Evolutionary conservation across 1,284 basidiomycete species (phyloP), one percentile per base, ranked within the genome.

Genomic region (Vanrija sp.): DNA sequence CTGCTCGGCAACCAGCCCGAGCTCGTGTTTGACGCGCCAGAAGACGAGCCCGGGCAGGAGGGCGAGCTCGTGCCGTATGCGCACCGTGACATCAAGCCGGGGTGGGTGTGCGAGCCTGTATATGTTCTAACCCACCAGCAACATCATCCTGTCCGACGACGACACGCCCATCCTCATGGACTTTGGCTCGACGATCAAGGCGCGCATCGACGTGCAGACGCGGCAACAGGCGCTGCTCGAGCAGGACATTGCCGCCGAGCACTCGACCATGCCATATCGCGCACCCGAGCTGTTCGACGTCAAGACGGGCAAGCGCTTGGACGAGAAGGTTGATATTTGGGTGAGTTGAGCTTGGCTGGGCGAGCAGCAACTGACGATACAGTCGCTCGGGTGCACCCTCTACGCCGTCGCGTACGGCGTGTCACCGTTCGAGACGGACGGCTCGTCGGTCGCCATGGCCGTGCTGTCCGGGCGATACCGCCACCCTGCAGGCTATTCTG

Each of bases 291-390:
- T 97, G 10, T 96, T 96, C 68, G 93, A 97, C 65, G 91, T 95
- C 53, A 95, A 95, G 73, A 96, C 92, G 1, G 89, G 88, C 39
- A 78, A 82, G 42, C 84, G 79, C 2, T 77, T 97, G n/a, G 88
- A 93, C 65, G 93, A 96, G 76, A 90, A 90, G 67, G 91, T 95
- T 15, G 93, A 97, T 72, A 92, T 97, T 46, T 97, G 93, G 91
- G 89, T 31, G 8, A 31, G 31, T 31, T 31, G 27, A 53, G 84
- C 72, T 23, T 41, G 16, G 14, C 16, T 25, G 38, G 35, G 18
- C 19, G 27, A 16, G 24, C 19, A 23, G 10, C 19, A 31, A 31
- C 31, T 31, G 31, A 51, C 31, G 91, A 31, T 14, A 9, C 31
- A 31, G 31, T 94, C 91, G 1, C 81, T 97, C 6, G 93, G 93